Percentiles rank a stretch among this genome's conserved stretches.
These are phyloP conservation scores for Lichtheimia ornata DNA, from an alignment of 371 early-diverging fungal genomes.

Conservation along the genomic window DNA sequence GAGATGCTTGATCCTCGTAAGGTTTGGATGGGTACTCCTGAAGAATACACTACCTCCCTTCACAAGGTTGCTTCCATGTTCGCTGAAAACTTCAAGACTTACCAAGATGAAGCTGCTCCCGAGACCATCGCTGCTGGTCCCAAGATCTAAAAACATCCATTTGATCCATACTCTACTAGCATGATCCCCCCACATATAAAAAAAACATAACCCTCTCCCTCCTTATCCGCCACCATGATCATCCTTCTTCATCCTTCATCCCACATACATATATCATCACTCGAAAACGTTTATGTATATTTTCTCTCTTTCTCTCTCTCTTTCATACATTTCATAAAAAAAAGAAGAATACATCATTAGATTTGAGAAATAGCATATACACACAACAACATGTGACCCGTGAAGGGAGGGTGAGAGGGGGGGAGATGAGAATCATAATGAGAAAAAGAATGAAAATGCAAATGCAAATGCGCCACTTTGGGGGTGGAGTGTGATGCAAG, in stretches of 20 bases:
- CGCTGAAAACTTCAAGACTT: constrained; percentile 87
- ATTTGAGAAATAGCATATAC: background rate
- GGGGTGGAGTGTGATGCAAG: background rate
- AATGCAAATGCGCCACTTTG: background rate
- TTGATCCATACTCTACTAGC: background rate
- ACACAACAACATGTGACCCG: background rate
- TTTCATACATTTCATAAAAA: constrained; percentile 4
- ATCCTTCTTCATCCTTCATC: background rate
- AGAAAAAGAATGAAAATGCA: constrained; percentile 1
- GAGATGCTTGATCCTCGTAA: constrained; percentile 87
- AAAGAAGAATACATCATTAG: background rate
- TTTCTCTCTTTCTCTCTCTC: background rate
- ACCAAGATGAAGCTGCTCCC: constrained; percentile 76
- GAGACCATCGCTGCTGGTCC: constrained; percentile 84
- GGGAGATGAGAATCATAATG: background rate
- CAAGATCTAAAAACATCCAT: constrained; percentile 15
- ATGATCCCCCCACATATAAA: constrained; percentile 5
- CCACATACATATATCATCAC: background rate
- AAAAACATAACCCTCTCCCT: background rate
- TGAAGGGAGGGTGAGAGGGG: background rate
- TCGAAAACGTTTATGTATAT: background rate
- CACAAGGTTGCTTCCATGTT: constrained; percentile 84
- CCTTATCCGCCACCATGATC: background rate
- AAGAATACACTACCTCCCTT: constrained; percentile 68
- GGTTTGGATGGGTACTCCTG: constrained; percentile 79